Evolutionary conservation across 441 rosid genomes (phyloP), one percentile per base, ranked within the genome.

Genomic region (Populus tomentosa): DNA sequence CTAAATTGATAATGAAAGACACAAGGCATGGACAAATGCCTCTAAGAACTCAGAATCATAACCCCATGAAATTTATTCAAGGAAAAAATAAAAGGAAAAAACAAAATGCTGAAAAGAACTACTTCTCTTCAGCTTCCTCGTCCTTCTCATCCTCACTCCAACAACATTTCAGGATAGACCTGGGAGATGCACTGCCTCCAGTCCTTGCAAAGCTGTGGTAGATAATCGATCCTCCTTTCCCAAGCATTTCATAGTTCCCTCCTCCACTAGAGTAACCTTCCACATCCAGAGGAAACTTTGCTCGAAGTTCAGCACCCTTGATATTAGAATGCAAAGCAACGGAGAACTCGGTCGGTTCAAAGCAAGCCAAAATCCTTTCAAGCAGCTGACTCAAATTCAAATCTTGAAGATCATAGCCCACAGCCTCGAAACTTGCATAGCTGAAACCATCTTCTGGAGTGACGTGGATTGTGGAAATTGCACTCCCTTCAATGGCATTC

Each of bases 391-490:
- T 72, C 78, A 85, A 59, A 69, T 79, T 81, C 79, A 83, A 42
- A 7, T n/a, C 78, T 53, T 82, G 81, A 16, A 82, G 81, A 76
- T 89, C 82, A 78, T 90, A 91, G 0, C 97, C 92, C 64, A 82
- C 87, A 0, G 90, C 83, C 82, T 93, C 97, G 66, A 91, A 93
- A 85, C 98, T 91, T 5, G 97, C 98, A 71, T 91, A 93, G 46
- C 95, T 93, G 95, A 28, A 28, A 28, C 30, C 30, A 28, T 28
- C 30, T 2, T 28, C 30, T 28, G 30, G 30, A 28, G 30, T 91
- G 3, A 93, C 87, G 61, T 94, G 97, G 75, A 94, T 88, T 10
- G 98, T 94, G 4, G 97, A 94, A 26, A 90, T 75, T 3, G 94
- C 92, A 79, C 77, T 79, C 16, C 84, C 90, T 87, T 93, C 95